phyloP scores from a whole-genome alignment of 441 rosid species.

The Capsella rubella region DNA sequence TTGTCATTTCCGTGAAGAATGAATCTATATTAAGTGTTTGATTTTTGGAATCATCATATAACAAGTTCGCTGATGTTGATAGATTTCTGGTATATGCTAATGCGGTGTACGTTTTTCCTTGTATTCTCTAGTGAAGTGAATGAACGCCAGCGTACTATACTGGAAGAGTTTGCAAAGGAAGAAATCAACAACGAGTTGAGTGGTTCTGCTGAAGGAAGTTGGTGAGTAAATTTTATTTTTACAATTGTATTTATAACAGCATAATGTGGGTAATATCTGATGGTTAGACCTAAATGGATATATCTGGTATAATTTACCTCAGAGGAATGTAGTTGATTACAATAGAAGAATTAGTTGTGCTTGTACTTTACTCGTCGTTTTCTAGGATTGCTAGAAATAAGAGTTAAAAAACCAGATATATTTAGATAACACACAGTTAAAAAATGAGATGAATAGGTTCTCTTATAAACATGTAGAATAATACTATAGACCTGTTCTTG shows the following conservation, averaged over 20 bases:
- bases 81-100: constrained; percentile 17
- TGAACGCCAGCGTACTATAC: constrained; percentile 76
- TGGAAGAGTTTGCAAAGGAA: constrained; percentile 88
- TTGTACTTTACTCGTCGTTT: constrained; percentile 18
- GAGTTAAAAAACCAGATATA: not conserved
- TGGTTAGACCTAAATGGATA: constrained; percentile 19
- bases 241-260: constrained; percentile 1
- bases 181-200: constrained; percentile 65
- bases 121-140: constrained; percentile 57
- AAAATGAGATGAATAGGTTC: not conserved
- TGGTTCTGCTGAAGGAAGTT: constrained; percentile 54
- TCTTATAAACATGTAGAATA: not conserved
- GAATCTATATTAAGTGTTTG: not conserved
- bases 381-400: not conserved
- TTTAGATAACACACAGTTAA: not conserved
- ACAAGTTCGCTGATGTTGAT: constrained; percentile 3
- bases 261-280: constrained; percentile 6
- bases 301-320: constrained; percentile 3
- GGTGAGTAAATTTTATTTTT: constrained; percentile 52
- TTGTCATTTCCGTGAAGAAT: not conserved
- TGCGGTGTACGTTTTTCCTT: constrained; percentile 32
- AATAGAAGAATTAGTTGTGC: constrained; percentile 9
- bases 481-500: constrained; percentile 7
- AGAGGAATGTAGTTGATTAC: constrained; percentile 1
- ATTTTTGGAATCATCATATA: no score